Evolutionary conservation across 1,139 yeast species (phyloP).

Genomic region (Taphrina wiesneri): DNA sequence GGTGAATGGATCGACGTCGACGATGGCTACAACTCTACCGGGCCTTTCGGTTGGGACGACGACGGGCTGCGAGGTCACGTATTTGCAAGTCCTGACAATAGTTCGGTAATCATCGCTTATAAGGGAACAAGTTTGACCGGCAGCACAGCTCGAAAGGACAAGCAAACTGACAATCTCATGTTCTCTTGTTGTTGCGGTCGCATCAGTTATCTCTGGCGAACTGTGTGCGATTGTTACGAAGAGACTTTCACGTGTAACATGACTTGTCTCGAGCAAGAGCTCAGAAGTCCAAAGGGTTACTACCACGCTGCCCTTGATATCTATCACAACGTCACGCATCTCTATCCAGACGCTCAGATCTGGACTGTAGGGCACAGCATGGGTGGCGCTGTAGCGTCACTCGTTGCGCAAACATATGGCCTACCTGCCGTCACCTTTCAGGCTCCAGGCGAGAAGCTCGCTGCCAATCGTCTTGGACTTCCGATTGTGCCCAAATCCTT

Average conservation of each 20-base stretch:
- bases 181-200: constrained; percentile 98
- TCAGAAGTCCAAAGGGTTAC: constrained; percentile 73
- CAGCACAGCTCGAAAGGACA: constrained; percentile 76
- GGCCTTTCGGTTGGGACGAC: constrained; percentile 77
- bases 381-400: constrained; percentile 83
- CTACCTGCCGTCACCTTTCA: constrained; percentile 82
- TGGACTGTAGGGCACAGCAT: constrained; percentile 97
- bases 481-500: constrained; percentile 50
- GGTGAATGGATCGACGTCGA: constrained; percentile 91
- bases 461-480: constrained; percentile 77
- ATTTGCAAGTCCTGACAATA: constrained; percentile 65
- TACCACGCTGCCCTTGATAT: constrained; percentile 78
- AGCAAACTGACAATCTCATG: constrained; percentile 78
- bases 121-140: constrained; percentile 85
- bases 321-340: constrained; percentile 65
- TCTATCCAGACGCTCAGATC: constrained; percentile 69
- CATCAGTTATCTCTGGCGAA: constrained; percentile 83
- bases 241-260: constrained; percentile 87
- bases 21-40: constrained; percentile 54
- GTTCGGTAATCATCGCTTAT: constrained; percentile 73
- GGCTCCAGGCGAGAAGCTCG: constrained; percentile 89
- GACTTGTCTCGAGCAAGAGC: constrained; percentile 76
- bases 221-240: constrained; percentile 92
- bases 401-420: constrained; percentile 87
- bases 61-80: constrained; percentile 89